Evolutionary conservation across 345 rosid species (phyloP).

Genomic region (Anastatica hierochuntica): DNA sequence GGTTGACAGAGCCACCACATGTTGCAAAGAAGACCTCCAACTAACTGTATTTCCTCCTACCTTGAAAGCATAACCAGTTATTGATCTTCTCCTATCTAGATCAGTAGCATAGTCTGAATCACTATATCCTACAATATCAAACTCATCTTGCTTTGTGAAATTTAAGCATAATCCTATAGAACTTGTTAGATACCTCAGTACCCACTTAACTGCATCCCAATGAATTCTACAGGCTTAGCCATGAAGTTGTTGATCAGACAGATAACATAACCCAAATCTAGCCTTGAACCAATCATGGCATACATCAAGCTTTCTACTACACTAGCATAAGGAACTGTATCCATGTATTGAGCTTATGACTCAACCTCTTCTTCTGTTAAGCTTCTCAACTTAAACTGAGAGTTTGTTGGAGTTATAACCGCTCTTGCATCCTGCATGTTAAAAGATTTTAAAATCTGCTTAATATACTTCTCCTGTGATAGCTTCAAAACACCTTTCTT

Average conservation of each 20-base stretch:
- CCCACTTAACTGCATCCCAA: background rate
- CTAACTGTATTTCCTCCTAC: background rate
- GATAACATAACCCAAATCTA: background rate
- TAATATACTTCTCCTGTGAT: too few relatives aligned
- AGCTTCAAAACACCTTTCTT: too few relatives aligned
- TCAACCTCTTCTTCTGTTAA: too few relatives aligned
- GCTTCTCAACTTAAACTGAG: too few relatives aligned
- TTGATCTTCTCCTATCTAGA: background rate
- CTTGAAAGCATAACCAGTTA: background rate
- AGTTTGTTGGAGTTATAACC: too few relatives aligned
- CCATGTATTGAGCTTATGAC: background rate
- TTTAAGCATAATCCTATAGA: background rate
- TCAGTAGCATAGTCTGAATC: background rate
- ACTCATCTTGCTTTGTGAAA: background rate
- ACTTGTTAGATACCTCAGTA: background rate
- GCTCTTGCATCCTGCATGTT: too few relatives aligned
- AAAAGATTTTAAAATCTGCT: too few relatives aligned
- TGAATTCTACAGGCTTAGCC: background rate
- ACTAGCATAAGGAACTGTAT: background rate
- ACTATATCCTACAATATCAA: background rate
- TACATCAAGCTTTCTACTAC: background rate
- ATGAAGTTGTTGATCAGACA: background rate
- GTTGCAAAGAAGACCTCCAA: too few relatives aligned
- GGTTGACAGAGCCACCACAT: too few relatives aligned
- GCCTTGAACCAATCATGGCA: background rate